Base-by-base conservation (phyloP, 805 yeast species). In the Saccharomycopsis fibuligera region DNA sequence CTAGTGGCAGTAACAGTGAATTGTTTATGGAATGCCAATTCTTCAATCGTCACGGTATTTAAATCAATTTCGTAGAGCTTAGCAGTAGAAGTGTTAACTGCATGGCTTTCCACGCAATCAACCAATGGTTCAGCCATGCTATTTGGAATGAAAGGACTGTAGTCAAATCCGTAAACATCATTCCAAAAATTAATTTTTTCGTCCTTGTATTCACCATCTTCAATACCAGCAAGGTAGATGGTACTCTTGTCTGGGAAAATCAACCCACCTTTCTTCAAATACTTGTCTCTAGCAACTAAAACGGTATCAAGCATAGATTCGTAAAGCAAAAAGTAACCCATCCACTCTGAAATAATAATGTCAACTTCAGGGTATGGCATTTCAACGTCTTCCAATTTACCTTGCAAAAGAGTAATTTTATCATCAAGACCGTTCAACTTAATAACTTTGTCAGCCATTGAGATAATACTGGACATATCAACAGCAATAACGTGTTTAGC, bases 271-370 rank as follows among this genome's bases (percentile, higher is more conserved):
- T 70, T 63, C 21, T 61, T 69, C 53, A 86, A 72, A 66, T 89
- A 95, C 64, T 76, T 80, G 68, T 93, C 99, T 68, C 99, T 79
- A 31, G 99, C 99, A 58, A 78, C 79, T 57, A 93, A 71, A 24
- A 93, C 99, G 24, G 98, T 88, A 67, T 93, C 98, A 65, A 93
- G 76, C 99, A 93, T 93, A 53, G 96, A 86, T 74, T 93, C 99
- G 64, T 91, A 93, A 49, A 95, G 74, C 58, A 95, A 68, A 62
- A 93, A 93, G 67, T 93, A 93, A 16, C 99, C 99, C 99, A 93
- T 93, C 99, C 99, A 93, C 68, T 93, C 99, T 55, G 93, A 82
- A 53, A 93, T 82, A 57, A 93, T 93, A 58, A 93, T 91, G 64
- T 93, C 99, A 48, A 93, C 99, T 63, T 85, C 73, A 48, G 81